These are phyloP conservation scores for Vicia villosa DNA, from an alignment of 306 rosid genomes.

Conservation along the genomic window DNA sequence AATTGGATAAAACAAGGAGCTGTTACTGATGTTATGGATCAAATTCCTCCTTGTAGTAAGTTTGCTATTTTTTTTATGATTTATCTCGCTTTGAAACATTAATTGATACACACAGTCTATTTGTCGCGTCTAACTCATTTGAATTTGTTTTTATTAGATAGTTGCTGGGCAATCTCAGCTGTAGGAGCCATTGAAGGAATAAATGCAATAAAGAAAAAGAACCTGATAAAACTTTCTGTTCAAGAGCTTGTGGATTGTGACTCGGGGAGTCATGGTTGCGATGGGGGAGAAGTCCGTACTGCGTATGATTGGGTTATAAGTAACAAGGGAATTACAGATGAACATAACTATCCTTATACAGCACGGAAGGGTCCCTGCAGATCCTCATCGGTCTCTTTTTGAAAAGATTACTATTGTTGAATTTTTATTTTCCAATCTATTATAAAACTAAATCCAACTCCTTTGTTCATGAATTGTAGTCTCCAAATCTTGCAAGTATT, in stretches of 20 bases:
- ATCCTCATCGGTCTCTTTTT: conserved; percentile 22
- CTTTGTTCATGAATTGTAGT: background rate
- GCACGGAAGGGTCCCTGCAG: conserved; percentile 36
- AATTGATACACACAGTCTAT: no score
- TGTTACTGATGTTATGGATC: conserved; percentile 56
- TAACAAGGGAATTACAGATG: conserved; percentile 15
- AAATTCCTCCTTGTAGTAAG: conserved; percentile 43
- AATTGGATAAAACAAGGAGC: conserved; percentile 59
- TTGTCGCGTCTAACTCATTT: no score
- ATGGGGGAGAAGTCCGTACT: conserved; percentile 33
- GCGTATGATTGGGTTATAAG: conserved; percentile 43
- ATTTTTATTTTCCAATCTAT: background rate
- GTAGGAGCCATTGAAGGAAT: conserved; percentile 27
- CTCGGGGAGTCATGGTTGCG: background rate
- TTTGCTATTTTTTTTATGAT: conserved; percentile 10
- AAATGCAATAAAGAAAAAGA: conserved; percentile 14
- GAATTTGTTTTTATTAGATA: background rate
- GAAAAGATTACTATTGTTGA: no score
- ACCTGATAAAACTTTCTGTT: conserved; percentile 1
- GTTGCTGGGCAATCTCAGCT: conserved; percentile 37
- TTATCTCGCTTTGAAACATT: no score
- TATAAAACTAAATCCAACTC: no score
- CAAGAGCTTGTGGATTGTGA: conserved; percentile 41
- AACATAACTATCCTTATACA: background rate
- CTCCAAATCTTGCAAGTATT: background rate